Percentiles rank a stretch among this genome's conserved stretches.
Conservation (phyloP, 2,329 filamentous ascomycete genomes). For the Geosmithia putterillii region DNA sequence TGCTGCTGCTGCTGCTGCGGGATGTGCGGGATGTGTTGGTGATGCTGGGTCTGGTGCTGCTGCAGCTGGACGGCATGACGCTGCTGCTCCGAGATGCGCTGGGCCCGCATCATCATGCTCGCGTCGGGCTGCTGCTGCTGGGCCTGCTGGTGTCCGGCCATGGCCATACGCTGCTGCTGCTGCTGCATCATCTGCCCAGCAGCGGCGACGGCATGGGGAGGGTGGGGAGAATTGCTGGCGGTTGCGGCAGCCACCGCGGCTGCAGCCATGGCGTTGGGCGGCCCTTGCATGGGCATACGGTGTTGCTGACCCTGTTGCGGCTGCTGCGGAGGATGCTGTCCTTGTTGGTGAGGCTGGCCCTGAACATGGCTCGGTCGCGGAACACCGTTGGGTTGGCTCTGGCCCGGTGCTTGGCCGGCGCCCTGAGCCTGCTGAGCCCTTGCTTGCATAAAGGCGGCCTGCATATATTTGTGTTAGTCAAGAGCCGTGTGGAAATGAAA, state of each 20-base stretch:
- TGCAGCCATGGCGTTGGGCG: conserved; percentile 32
- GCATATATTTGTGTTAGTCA: not conserved
- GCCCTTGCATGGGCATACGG: conserved; percentile 41
- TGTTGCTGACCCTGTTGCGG: conserved; percentile 16
- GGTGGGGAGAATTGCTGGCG: not conserved
- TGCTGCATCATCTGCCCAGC: conserved; percentile 25
- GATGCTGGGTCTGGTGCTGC: conserved; percentile 19
- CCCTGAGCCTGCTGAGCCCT: conserved; percentile 25
- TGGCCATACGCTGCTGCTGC: conserved; percentile 46
- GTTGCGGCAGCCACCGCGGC: not conserved
- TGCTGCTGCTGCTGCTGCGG: conserved; percentile 24
- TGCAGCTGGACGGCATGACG: conserved; percentile 37
- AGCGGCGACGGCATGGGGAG: conserved; percentile 20
- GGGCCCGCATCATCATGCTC: conserved; percentile 48
- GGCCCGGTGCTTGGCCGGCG: conserved; percentile 12
- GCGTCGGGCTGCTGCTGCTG: conserved; percentile 30
- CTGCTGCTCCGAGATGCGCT: conserved; percentile 55
- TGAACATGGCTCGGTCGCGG: not conserved
- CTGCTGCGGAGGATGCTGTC: conserved; percentile 15
- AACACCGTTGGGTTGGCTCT: not conserved
- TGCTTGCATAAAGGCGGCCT: conserved; percentile 32
- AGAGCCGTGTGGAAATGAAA: not conserved
- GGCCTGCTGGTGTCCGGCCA: conserved; percentile 12
- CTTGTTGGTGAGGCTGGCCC: conserved; percentile 6
- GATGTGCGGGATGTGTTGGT: conserved; percentile 12